Base-by-base conservation (phyloP, 1,139 yeast genomes). In the Sugiyamaella castrensis region DNA sequence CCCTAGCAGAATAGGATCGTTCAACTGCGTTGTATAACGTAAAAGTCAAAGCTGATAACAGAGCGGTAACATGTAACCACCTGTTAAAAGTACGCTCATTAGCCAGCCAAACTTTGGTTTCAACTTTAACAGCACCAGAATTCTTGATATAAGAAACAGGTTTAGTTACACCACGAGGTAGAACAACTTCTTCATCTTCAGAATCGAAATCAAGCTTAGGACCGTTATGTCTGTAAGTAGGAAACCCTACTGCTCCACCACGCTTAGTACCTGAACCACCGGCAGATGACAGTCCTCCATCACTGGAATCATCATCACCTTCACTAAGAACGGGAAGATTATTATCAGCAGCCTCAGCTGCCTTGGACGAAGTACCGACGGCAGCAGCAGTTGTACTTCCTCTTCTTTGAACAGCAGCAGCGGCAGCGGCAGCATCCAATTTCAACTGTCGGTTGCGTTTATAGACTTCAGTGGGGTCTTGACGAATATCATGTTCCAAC, bases 51-150 rank as follows among this genome's bases (percentile, higher is more conserved):
- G 92, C 83, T n/a, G 95, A 81, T 56, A 92, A 74, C 63, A 92
- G 72, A 0, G 95, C 81, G n/a, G 95, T 86, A 8, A 91, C 92
- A 61, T 86, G 92, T 57, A 92, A 75, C 98, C 98, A 92, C 68
- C 95, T 81, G 73, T 87, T 85, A 71, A 91, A 91, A 2, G 98
- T 92, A 69, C 98, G 85, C 71, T 92, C 98, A 65, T 92, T 92
- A 31, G 98, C 98, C 55, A 92, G 75, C 98, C 98, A 92, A 34
- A 92, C 98, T 67, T 92, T 92, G 31, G 98, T 95, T 72, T 92
- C 98, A 50, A 92, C 89, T 68, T 86, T 89, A 52, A 89, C 79
- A 2, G 96, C 94, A 6, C 97, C 96, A 33, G 92, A 82, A 65
- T 89, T 89, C 64, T 91, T 87, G 61, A 92, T 76, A 70, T 86